Base-by-base conservation (phyloP, 176 grass and related monocot species). In the Zea luxurians region DNA sequence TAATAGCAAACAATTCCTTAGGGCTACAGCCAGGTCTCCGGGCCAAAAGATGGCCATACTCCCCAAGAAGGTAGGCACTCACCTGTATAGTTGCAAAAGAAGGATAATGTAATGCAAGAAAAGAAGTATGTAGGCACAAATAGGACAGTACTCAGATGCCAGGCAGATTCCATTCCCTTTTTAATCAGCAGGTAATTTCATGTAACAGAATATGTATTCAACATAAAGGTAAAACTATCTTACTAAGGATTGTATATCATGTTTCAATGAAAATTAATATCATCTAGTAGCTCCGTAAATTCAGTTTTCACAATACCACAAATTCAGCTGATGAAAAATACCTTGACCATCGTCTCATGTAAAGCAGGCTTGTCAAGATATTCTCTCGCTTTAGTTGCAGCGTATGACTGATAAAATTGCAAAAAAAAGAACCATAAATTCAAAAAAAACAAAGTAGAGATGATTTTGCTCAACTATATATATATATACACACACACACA, bases 271-370 rank as follows among this genome's bases (percentile, higher is more conserved):
- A 60, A 60, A 72, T 8, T 66, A 66, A 77, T 75, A 70, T 7
- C 46, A 74, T 74, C 18, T 27, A 48, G 16, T 46, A 82, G 1
- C 17, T 34, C 42, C 52, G n/a, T 47, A 62, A 61, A 61, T 21
- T 55, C n/a, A 45, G 11, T 65, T 5, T 65, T 62, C 35, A 42
- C 55, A 61, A 41, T 17, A 79, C 43, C 76, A 71, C 40, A 77
- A 67, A 21, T 70, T 76, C 40, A 80, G 37, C 38, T 81, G 68
- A 78, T 78, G 16, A 70, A 49, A 73, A 89, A 53, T 89, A 99
- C 96, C 96, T 99, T 99, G 66, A 99, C 92, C 96, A 99, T 99
- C 21, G 96, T 99, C 78, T 99, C 96, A 81, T 99, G 96, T 80
- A 93, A 88, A 86, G 96, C 96, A 66, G 96, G 92, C 88, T 99